phyloP scores from a whole-genome alignment of 371 early-diverging fungal genomes.

The Mucor indicus region DNA sequence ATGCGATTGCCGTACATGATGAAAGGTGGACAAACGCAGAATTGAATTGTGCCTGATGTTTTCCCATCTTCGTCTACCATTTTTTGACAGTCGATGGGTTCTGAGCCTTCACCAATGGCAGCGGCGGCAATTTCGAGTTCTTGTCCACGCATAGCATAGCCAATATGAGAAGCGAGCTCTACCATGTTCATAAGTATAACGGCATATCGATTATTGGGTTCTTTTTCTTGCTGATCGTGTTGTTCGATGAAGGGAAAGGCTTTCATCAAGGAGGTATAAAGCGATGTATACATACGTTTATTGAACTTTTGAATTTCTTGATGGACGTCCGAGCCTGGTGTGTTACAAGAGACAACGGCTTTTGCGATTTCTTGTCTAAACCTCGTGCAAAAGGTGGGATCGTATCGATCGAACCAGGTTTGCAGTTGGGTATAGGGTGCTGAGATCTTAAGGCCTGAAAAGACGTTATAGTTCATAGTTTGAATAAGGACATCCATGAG shows the following conservation, averaged over 20 bases:
- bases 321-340: constrained; percentile 23
- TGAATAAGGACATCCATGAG: constrained; percentile 51
- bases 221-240: constrained; percentile 22
- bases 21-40: constrained; percentile 42
- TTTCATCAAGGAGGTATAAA: constrained; percentile 38
- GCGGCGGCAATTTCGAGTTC: constrained; percentile 47
- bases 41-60: constrained; percentile 28
- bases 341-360: constrained; percentile 24
- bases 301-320: constrained; percentile 25
- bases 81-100: constrained; percentile 30
- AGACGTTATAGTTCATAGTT: constrained; percentile 35
- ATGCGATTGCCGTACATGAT: constrained; percentile 19
- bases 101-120: constrained; percentile 37
- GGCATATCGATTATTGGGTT: constrained; percentile 31
- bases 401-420: constrained; percentile 26
- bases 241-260: constrained; percentile 43
- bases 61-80: constrained; percentile 41
- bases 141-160: constrained; percentile 43
- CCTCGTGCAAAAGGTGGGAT: constrained; percentile 28
- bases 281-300: constrained; percentile 32
- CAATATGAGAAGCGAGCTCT: constrained; percentile 35
- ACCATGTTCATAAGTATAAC: constrained; percentile 30
- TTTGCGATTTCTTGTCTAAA: constrained; percentile 43
- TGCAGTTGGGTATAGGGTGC: constrained; percentile 25
- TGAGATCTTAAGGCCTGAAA: constrained; percentile 31